Base-by-base conservation (phyloP, 352 stramenopile species). In the Phytophthora niederhauseri region DNA sequence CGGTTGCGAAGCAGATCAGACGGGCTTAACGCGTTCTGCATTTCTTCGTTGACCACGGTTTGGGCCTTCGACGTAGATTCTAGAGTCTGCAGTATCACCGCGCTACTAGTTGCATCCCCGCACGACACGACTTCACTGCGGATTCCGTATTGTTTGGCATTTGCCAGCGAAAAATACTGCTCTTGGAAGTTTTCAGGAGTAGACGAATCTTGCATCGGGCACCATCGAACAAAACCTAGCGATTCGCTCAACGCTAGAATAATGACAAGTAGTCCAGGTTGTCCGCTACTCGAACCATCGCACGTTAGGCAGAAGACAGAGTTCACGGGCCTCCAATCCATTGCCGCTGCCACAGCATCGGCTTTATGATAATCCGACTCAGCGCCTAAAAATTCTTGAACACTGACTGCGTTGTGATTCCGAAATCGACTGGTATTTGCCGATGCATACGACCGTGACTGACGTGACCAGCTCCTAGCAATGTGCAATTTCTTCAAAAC, bases 401-500 rank as follows among this genome's bases (percentile, higher is more conserved):
- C 46, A 19, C 26, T 31, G 19, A 12, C 22, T 49, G 43, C 8
- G 34, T n/a, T 36, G 22, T 19, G 31, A 19, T 49, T 61, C 53
- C 34, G 38, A 43, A 2, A 12, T 34, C 30, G 46, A 4, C 15
- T 64, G 52, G 34, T 34, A 22, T n/a, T 70, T 20, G 6, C 5
- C 31, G 28, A 45, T 51, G 24, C 38, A 52, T 61, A 69, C 15
- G 55, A 41, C 4, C 22, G 64, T 56, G 31, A 22, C 57, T 24
- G 45, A 8, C 22, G 45, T 24, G 65, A 56, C 71, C 67, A 78
- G 28, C 36, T 78, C 30, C 43, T 61, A 17, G 51, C 45, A 31
- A 76, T 60, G 45, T 78, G 50, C 2, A 91, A 26, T 22, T 84
- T 91, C 3, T 59, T 74, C 55, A 87, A 53, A 4, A 89, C 46